Conservation (phyloP, 2,329 filamentous ascomycete species). For the Botrytis pseudocinerea region DNA sequence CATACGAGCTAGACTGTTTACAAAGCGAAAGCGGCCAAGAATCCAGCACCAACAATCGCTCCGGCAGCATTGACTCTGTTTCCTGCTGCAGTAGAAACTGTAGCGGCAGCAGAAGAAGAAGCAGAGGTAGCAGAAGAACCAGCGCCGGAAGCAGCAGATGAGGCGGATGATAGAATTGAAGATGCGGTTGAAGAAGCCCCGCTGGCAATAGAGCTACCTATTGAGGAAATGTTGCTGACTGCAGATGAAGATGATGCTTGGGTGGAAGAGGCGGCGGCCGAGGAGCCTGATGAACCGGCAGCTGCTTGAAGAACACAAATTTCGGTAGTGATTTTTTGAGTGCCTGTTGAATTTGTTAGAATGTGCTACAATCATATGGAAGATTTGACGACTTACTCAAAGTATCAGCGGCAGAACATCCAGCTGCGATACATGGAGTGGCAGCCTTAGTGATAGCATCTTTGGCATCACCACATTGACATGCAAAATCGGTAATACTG, state of each 20-base stretch:
- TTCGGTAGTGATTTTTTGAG: background rate
- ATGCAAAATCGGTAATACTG: conserved; percentile 29
- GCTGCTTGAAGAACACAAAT: conserved; percentile 10
- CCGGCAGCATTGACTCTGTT: conserved; percentile 22
- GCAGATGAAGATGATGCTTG: conserved; percentile 19
- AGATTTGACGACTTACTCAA: conserved; percentile 30
- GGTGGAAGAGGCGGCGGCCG: background rate
- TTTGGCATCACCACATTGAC: conserved; percentile 32
- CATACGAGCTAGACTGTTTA: conserved; percentile 13
- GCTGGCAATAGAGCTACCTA: conserved; percentile 6
- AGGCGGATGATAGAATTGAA: background rate
- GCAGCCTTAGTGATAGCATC: conserved; percentile 28
- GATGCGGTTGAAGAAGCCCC: background rate
- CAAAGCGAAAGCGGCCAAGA: conserved; percentile 32
- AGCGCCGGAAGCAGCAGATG: background rate
- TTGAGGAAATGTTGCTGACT: background rate
- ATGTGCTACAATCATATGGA: background rate
- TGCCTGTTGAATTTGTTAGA: background rate
- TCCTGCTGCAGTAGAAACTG: conserved; percentile 18
- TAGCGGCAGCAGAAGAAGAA: conserved; percentile 17
- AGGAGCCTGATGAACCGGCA: background rate
- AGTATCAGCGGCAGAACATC: conserved; percentile 30
- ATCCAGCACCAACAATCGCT: conserved; percentile 27
- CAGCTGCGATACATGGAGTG: conserved; percentile 32
- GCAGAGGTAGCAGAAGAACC: background rate